These are phyloP conservation scores for Russula ochroleuca DNA, from an alignment of 768 basidiomycete genomes.

Conservation along the genomic window DNA sequence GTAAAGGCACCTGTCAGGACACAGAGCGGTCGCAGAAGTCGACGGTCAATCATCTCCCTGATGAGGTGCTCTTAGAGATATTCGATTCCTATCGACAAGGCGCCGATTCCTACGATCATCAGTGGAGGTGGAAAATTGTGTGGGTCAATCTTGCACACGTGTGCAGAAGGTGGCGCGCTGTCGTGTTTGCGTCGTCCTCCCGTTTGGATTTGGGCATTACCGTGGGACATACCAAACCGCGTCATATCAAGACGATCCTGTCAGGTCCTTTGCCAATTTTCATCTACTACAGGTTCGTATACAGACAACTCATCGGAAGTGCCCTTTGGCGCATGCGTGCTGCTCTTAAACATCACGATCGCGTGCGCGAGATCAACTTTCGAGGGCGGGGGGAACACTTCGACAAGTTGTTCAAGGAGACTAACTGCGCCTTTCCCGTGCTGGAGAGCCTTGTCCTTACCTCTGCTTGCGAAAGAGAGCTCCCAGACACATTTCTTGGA, in stretches of 20 bases:
- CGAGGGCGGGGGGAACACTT: accelerated
- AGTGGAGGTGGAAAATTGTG: constrained; percentile 24
- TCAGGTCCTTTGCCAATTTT: background rate
- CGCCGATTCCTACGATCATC: background rate
- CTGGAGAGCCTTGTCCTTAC: background rate
- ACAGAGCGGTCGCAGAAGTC: too few species aligned
- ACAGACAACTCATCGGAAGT: background rate
- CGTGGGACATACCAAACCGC: background rate
- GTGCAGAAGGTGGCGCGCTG: constrained; percentile 8
- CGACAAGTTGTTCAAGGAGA: background rate
- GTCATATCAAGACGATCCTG: background rate
- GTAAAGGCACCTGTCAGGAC: too few species aligned
- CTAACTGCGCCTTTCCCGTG: background rate
- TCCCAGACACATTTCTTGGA: background rate
- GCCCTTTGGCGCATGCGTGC: background rate
- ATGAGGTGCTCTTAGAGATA: too few species aligned
- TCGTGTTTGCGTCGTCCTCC: constrained; percentile 1
- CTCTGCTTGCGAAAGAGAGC: accelerated
- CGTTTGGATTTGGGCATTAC: background rate
- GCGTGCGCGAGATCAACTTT: background rate
- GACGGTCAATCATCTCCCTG: too few species aligned
- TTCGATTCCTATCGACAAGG: too few species aligned
- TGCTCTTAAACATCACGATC: background rate
- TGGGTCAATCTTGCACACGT: constrained; percentile 13
- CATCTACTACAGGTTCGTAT: background rate